A percentile compares a stretch with the other conserved stretches of the same genome.
These are phyloP conservation scores for Limonium bicolor DNA, from an alignment of 148 eudicot genomes.

Conservation along the genomic window DNA sequence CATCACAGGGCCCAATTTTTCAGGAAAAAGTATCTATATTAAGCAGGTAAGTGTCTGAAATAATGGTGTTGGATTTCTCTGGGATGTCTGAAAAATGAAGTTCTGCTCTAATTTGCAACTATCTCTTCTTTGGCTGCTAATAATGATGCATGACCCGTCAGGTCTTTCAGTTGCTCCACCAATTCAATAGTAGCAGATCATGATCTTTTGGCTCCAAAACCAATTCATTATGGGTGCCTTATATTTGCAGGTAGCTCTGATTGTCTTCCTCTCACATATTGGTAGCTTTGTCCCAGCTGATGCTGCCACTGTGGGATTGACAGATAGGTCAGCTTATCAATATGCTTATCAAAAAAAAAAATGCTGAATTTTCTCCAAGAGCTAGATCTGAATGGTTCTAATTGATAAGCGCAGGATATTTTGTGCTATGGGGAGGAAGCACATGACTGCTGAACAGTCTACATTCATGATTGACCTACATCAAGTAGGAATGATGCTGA, in stretches of 20 bases:
- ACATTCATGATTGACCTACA: constrained; percentile 98
- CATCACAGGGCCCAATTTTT: constrained; percentile 94
- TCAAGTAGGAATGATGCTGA: constrained; percentile 95
- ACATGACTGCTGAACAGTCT: constrained; percentile 85
- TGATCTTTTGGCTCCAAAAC: too few species aligned
- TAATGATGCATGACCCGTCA: too few species aligned
- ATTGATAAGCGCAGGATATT: constrained; percentile 49
- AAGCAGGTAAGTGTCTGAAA: constrained; percentile 53
- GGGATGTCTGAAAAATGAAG: too few species aligned
- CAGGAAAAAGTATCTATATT: constrained; percentile 93
- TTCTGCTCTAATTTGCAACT: too few species aligned
- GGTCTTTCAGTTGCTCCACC: too few species aligned
- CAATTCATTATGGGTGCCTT: too few species aligned
- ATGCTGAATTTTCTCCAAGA: too few species aligned
- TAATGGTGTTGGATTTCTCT: too few species aligned
- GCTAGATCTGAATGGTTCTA: too few species aligned
- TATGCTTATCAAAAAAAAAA: too few species aligned
- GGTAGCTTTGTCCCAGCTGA: constrained; percentile 99
- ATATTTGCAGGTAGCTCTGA: constrained; percentile 72
- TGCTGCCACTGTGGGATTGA: constrained; percentile 90
- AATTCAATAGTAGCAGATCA: too few species aligned
- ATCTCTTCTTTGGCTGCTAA: too few species aligned
- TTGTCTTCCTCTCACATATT: constrained; percentile 92
- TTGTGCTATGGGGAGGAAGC: constrained; percentile 91
- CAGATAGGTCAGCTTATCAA: constrained; percentile 80